phyloP scores from a whole-genome alignment of 2,329 filamentous ascomycete genomes.

The Neobulgaria alba region DNA sequence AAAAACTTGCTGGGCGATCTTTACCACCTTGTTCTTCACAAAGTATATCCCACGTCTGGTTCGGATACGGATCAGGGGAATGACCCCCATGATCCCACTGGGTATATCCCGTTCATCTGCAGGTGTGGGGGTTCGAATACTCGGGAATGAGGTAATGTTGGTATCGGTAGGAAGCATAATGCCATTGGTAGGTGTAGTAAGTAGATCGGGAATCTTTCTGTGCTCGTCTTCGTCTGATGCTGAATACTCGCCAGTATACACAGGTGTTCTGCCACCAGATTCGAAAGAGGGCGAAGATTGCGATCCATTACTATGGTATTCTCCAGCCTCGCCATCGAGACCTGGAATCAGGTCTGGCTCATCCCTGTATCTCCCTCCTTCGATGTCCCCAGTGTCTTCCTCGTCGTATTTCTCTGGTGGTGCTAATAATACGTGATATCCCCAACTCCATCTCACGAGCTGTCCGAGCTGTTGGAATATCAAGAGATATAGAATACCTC shows the following conservation, averaged over 20 bases:
- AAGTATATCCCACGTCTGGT: conserved; percentile 19
- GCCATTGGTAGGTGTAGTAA: conserved; percentile 19
- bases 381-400: conserved; percentile 33
- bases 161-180: conserved; percentile 27
- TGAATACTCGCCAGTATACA: conserved; percentile 24
- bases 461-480: conserved; percentile 98
- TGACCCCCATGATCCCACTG: conserved; percentile 34
- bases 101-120: conserved; percentile 28
- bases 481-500: conserved; percentile 88
- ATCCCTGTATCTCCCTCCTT: conserved; percentile 49
- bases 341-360: conserved; percentile 41
- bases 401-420: conserved; percentile 67
- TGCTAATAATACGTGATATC: conserved; percentile 88
- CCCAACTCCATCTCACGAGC: conserved; percentile 95
- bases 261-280: conserved; percentile 28
- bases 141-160: conserved; percentile 56
- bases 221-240: conserved; percentile 35
- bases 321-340: conserved; percentile 35
- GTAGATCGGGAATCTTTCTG: conserved; percentile 23
- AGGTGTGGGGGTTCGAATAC: conserved; percentile 33
- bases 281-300: conserved; percentile 22
- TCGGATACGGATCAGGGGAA: conserved; percentile 31
- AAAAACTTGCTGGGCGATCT: conserved; percentile 30
- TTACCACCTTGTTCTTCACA: conserved; percentile 12
- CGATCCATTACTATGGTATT: conserved; percentile 10